Evolutionary conservation across 2,329 filamentous ascomycete species (phyloP).

Genomic region (Chaetomium globosum): DNA sequence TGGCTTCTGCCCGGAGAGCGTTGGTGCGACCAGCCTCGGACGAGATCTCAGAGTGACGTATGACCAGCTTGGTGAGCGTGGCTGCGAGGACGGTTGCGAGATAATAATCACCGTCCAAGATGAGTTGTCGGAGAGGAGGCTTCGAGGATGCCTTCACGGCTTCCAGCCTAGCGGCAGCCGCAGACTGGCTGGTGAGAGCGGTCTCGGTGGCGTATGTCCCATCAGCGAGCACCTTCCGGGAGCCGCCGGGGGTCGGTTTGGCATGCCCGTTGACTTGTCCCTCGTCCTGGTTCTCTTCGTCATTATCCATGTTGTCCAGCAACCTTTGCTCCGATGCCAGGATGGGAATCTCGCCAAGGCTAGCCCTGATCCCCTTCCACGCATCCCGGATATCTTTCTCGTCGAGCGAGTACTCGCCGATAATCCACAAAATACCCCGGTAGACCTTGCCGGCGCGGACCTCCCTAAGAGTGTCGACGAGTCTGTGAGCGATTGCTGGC

Average conservation of each 20-base stretch:
- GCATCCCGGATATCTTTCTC: constrained; percentile 93
- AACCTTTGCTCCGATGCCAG: constrained; percentile 91
- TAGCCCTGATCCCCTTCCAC: constrained; percentile 93
- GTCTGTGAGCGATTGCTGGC: constrained; percentile 79
- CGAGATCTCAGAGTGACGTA: constrained; percentile 95
- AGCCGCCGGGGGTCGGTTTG: constrained; percentile 74
- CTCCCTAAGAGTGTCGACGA: constrained; percentile 88
- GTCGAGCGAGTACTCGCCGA: constrained; percentile 94
- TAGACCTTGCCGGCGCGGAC: constrained; percentile 97
- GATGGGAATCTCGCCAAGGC: constrained; percentile 94
- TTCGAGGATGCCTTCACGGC: constrained; percentile 97
- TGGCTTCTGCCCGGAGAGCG: constrained; percentile 90
- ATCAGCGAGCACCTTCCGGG: constrained; percentile 88
- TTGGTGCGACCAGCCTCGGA: constrained; percentile 85
- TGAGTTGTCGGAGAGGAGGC: constrained; percentile 89
- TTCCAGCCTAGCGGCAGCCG: constrained; percentile 86
- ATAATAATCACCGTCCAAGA: constrained; percentile 97
- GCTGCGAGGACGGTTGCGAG: constrained; percentile 92
- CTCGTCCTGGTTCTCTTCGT: constrained; percentile 61
- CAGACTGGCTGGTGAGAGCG: constrained; percentile 88
- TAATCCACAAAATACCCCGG: constrained; percentile 93
- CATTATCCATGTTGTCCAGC: constrained; percentile 79
- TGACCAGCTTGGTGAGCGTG: constrained; percentile 94
- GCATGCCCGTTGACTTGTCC: constrained; percentile 78
- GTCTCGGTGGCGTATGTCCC: constrained; percentile 98